These are phyloP conservation scores for Paramecium sexaurelia DNA, from an alignment of 73 alveolate genomes.

Conservation along the genomic window DNA sequence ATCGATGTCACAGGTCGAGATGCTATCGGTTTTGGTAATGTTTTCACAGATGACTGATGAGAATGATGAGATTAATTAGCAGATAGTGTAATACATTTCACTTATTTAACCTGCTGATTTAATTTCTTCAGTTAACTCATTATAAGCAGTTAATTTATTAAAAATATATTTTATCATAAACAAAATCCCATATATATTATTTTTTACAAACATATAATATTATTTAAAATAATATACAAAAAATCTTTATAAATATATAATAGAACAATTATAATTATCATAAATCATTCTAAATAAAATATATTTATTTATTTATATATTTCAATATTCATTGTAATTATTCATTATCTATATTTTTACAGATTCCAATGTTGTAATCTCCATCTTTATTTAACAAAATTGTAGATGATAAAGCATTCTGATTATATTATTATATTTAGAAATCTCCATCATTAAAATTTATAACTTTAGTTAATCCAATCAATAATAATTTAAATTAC, in stretches of 20 bases:
- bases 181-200: background rate
- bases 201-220: too few relatives aligned
- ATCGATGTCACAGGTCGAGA: background rate
- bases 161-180: background rate
- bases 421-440: background rate
- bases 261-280: too few relatives aligned
- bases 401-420: background rate
- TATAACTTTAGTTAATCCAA: background rate
- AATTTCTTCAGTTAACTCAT: conserved; percentile 57
- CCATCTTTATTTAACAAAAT: background rate
- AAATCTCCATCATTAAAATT: background rate
- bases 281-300: too few relatives aligned
- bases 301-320: too few relatives aligned
- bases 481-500: background rate
- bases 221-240: too few relatives aligned
- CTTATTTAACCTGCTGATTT: conserved; percentile 27
- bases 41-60: background rate
- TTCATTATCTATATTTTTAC: too few relatives aligned
- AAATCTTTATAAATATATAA: too few relatives aligned
- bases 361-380: background rate
- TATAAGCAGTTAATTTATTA: background rate
- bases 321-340: too few relatives aligned
- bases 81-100: conserved; percentile 6
- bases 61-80: conserved; percentile 32
- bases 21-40: background rate